These are phyloP conservation scores for Coniochaeta hoffmannii DNA, from an alignment of 2,329 filamentous ascomycete genomes.

Conservation along the genomic window DNA sequence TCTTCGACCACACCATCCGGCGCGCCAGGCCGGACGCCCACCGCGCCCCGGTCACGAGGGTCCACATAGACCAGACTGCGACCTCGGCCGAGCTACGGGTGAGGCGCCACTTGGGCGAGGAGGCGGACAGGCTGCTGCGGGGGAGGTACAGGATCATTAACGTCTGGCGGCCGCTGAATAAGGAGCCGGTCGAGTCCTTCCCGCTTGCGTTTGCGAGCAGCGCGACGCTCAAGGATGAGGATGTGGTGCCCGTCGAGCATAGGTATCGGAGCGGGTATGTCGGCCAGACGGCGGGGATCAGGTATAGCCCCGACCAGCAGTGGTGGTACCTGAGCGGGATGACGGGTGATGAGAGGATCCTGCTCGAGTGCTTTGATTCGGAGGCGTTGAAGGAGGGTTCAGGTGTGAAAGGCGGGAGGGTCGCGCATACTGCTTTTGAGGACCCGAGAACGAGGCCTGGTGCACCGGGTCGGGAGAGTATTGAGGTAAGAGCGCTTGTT, in stretches of 20 bases:
- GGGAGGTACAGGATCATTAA: slow-evolving; percentile 79
- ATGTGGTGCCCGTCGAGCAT: slow-evolving; percentile 67
- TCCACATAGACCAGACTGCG: slow-evolving; percentile 79
- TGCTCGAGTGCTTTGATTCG: slow-evolving; percentile 75
- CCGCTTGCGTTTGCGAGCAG: slow-evolving; percentile 65
- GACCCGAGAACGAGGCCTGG: slow-evolving; percentile 65
- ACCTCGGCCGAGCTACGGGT: slow-evolving; percentile 61
- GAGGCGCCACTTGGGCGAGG: slow-evolving; percentile 53
- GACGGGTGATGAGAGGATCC: slow-evolving; percentile 61
- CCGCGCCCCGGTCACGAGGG: slow-evolving; percentile 62
- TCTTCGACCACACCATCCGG: slow-evolving; percentile 91
- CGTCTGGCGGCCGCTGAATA: slow-evolving; percentile 66
- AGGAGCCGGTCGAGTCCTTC: slow-evolving; percentile 53
- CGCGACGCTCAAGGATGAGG: slow-evolving; percentile 49
- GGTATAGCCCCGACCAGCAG: slow-evolving; percentile 51
- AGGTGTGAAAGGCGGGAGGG: slow-evolving; percentile 43
- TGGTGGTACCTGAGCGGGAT: slow-evolving; percentile 82
- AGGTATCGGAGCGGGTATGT: slow-evolving; percentile 59
- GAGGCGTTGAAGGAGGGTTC: slow-evolving; percentile 42
- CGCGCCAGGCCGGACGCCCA: slow-evolving; percentile 48
- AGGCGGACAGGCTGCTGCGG: slow-evolving; percentile 58
- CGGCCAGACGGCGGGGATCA: slow-evolving; percentile 68
- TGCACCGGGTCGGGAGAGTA: slow-evolving; percentile 72
- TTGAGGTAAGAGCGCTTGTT: slow-evolving; percentile 80
- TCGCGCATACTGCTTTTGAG: slow-evolving; percentile 72